Percentiles rank a stretch among this genome's conserved stretches.
phyloP scores from a whole-genome alignment of 108 stramenopile genomes.

The Schizochytrium sp. region DNA sequence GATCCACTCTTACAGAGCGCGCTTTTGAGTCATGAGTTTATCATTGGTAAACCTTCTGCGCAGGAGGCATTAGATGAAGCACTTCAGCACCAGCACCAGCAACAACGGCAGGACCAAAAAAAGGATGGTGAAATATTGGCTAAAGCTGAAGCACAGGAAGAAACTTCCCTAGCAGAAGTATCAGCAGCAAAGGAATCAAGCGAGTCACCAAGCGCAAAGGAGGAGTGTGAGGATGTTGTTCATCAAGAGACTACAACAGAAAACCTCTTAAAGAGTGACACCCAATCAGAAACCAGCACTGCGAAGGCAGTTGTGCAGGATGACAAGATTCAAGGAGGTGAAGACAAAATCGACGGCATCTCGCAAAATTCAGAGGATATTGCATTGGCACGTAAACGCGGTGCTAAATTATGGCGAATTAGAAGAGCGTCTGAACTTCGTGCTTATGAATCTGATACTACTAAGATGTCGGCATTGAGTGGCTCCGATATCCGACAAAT shows the following conservation, averaged over 20 bases:
- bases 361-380: too few species aligned
- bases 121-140: not conserved
- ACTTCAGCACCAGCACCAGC: not conserved
- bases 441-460: not conserved
- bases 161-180: not conserved
- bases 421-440: not conserved
- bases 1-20: slow-evolving; percentile 29
- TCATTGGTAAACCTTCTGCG: not conserved
- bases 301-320: too few species aligned
- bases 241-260: too few species aligned
- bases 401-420: not conserved
- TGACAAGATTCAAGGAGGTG: too few species aligned
- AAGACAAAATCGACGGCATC: too few species aligned
- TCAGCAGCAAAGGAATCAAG: not conserved
- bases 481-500: not conserved
- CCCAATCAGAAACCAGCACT: too few species aligned
- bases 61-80: not conserved
- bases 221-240: too few species aligned
- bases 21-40: slow-evolving; percentile 42
- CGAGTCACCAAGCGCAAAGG: too few species aligned
- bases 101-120: not conserved
- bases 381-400: too few species aligned
- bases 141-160: not conserved
- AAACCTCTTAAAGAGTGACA: too few species aligned
- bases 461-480: not conserved